Conservation (phyloP, 306 rosid species). For the Cyclanthera cordifolia region DNA sequence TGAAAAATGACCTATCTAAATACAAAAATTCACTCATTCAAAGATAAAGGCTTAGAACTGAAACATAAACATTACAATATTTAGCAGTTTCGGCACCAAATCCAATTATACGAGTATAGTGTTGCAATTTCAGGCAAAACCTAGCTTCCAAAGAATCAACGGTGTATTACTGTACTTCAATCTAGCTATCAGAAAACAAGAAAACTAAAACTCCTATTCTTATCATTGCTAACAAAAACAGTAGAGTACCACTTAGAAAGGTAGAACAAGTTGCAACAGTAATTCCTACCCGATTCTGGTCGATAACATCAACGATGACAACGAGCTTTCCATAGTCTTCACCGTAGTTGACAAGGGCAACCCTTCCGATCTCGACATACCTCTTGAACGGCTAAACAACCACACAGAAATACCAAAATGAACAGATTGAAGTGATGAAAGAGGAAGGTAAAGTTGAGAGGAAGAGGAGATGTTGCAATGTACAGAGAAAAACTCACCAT, state of each 20-base stretch:
- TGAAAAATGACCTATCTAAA: background rate
- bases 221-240: background rate
- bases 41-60: background rate
- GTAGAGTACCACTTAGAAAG: background rate
- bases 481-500: slow-evolving; percentile 35
- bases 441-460: background rate
- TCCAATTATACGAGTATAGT: background rate
- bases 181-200: background rate
- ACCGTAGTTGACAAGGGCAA: slow-evolving; percentile 85
- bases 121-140: background rate
- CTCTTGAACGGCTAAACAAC: slow-evolving; percentile 74
- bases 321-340: slow-evolving; percentile 79
- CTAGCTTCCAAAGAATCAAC: background rate
- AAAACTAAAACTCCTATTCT: background rate
- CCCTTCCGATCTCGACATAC: slow-evolving; percentile 86
- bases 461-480: background rate
- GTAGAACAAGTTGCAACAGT: background rate
- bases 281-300: slow-evolving; percentile 59
- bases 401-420: background rate
- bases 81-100: background rate
- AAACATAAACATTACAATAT: background rate
- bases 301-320: slow-evolving; percentile 82
- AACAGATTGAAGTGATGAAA: background rate
- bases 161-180: background rate
- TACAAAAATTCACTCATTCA: background rate